Evolutionary conservation across 495 filamentous ascomycete species (phyloP).

Genomic region (Daldinia vernicosa): DNA sequence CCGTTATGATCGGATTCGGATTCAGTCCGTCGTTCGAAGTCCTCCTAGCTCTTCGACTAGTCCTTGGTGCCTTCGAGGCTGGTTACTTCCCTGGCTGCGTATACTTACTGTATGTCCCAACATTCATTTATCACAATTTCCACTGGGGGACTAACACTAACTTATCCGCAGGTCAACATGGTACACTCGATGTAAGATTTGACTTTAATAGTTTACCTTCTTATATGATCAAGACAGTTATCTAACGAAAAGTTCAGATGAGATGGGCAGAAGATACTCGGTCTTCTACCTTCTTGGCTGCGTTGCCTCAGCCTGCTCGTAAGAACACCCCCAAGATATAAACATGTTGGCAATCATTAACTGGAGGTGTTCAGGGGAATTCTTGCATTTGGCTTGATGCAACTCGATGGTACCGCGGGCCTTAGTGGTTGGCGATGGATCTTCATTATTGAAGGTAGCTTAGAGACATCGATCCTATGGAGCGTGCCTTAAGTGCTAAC

Average conservation of each 20-base stretch:
- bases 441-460: slow-evolving; percentile 65
- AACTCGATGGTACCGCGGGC: slow-evolving; percentile 58
- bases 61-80: slow-evolving; percentile 68
- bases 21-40: slow-evolving; percentile 59
- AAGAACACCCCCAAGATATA: neutral
- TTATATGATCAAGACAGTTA: neutral
- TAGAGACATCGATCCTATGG: neutral
- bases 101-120: slow-evolving; percentile 59
- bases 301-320: slow-evolving; percentile 63
- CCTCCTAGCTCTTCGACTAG: slow-evolving; percentile 61
- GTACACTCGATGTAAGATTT: slow-evolving; percentile 62
- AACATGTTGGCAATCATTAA: slow-evolving; percentile 45
- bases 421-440: slow-evolving; percentile 68
- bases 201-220: too few relatives aligned
- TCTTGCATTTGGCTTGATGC: slow-evolving; percentile 68
- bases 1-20: slow-evolving; percentile 65
- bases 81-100: slow-evolving; percentile 69
- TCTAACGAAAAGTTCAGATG: slow-evolving; percentile 47
- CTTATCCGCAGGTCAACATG: slow-evolving; percentile 54
- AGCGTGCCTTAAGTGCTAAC: neutral
- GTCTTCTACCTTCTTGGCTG: slow-evolving; percentile 70
- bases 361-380: slow-evolving; percentile 66
- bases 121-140: too few relatives aligned
- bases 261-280: slow-evolving; percentile 67
- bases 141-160: slow-evolving; percentile 2